Percentiles rank a stretch among this genome's conserved stretches.
Evolutionary conservation across 1,139 yeast genomes (phyloP).

Genomic region (Hansenula lynferdii): DNA sequence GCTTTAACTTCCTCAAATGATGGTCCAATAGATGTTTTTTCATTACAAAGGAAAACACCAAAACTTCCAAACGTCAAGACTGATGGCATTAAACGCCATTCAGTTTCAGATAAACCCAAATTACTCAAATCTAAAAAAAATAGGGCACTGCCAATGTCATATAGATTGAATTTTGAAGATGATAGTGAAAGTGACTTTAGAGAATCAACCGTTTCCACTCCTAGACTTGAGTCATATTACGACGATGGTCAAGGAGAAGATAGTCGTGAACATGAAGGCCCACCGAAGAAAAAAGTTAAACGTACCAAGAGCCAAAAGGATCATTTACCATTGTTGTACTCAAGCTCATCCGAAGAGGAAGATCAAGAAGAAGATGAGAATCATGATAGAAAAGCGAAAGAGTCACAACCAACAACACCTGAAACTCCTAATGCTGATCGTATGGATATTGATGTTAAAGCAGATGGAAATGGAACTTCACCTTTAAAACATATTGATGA

Average conservation of each 20-base stretch:
- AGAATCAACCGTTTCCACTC: slow-evolving; percentile 38
- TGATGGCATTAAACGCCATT: slow-evolving; percentile 1
- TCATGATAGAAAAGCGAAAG: slow-evolving; percentile 14
- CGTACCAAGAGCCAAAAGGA: slow-evolving; percentile 5
- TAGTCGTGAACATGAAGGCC: slow-evolving; percentile 29
- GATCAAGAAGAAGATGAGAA: slow-evolving; percentile 29
- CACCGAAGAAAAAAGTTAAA: slow-evolving; percentile 17
- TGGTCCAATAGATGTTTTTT: slow-evolving; percentile 13
- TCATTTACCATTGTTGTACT: slow-evolving; percentile 10
- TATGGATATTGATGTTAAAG: slow-evolving; percentile 11
- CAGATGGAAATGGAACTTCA: not conserved
- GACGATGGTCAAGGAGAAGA: slow-evolving; percentile 17
- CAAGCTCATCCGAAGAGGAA: slow-evolving; percentile 30
- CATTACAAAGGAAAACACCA: slow-evolving; percentile 18
- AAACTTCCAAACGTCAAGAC: slow-evolving; percentile 32
- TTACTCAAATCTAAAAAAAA: slow-evolving; percentile 10
- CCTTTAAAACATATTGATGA: too few relatives aligned
- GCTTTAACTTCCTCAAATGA: slow-evolving; percentile 10
- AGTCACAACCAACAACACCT: slow-evolving; percentile 28
- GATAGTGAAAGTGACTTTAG: slow-evolving; percentile 37
- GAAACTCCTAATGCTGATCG: slow-evolving; percentile 23
- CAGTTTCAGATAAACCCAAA: slow-evolving; percentile 9
- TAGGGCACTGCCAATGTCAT: slow-evolving; percentile 58
- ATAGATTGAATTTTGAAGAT: slow-evolving; percentile 58
- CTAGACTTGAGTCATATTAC: slow-evolving; percentile 17